Conservation (phyloP, 768 basidiomycete genomes). For the Leucocoprinus sp. region DNA sequence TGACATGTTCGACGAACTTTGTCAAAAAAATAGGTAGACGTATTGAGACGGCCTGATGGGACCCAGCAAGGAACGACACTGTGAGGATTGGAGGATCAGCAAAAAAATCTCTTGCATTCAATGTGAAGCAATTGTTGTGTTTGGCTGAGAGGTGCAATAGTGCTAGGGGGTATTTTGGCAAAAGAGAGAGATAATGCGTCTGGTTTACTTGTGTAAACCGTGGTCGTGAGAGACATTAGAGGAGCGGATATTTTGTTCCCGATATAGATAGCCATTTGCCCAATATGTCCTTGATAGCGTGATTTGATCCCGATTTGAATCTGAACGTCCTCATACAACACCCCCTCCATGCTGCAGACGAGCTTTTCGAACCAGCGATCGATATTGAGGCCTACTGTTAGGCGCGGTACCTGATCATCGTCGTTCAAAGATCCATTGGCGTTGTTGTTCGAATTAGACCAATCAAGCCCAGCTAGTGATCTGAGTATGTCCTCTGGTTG, state of each 20-base stretch:
- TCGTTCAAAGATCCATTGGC: conserved; percentile 14
- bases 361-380: conserved; percentile 89
- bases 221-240: conserved; percentile 87
- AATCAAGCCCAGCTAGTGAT: conserved; percentile 78
- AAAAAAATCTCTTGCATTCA: conserved; percentile 90
- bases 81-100: conserved; percentile 66
- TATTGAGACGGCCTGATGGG: conserved; percentile 79
- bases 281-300: conserved; percentile 90
- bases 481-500: conserved; percentile 50
- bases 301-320: conserved; percentile 96
- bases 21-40: conserved; percentile 81
- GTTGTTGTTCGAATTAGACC: conserved; percentile 26
- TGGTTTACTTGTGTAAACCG: conserved; percentile 62
- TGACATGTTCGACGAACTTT: conserved; percentile 93
- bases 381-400: conserved; percentile 62
- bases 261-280: conserved; percentile 89
- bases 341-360: conserved; percentile 71
- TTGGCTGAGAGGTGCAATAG: conserved; percentile 76
- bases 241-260: conserved; percentile 91
- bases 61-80: conserved; percentile 87
- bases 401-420: conserved; percentile 38
- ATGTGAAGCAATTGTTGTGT: conserved; percentile 90
- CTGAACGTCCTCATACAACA: conserved; percentile 92
- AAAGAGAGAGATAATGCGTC: conserved; percentile 77
- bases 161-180: conserved; percentile 83